Evolutionary conservation across 2,329 filamentous ascomycete species (phyloP), one percentile per base, ranked within the genome.

Genomic region (Mycosphaerella arachidis): DNA sequence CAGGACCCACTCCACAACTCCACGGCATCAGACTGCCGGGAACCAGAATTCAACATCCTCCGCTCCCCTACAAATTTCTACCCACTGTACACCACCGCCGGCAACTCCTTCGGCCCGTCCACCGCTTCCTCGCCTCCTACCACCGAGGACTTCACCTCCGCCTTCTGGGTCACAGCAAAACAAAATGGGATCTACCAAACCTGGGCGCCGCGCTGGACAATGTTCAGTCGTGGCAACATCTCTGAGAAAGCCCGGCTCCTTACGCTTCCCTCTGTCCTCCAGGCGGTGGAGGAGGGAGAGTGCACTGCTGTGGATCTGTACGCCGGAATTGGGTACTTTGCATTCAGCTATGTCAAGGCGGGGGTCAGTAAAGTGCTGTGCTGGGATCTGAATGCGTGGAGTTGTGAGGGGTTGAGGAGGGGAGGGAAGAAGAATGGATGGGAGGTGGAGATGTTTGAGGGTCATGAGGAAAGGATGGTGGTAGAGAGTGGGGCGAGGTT

Each of bases 171-270:
- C 0, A 83, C 81, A 12, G 87, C 88, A 4, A 84, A 82, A 55
- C 92, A 96, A 72, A 81, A 84, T 59, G 89, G 88, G 2, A 89
- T 97, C 59, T 76, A 79, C 37, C 93, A 97, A 77, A 87, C 83
- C 1, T 97, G 92, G 92, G 89, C 92, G 0, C 93, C 93, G 13
- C 76, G 87, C 0, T 92, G 91, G 81, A 96, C 92, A 29, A 97
- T 97, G 92, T 97, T 97, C 73, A 92, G 88, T 63, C 84, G 92
- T 1, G 92, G 93, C 3, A 97, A 97, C 74, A 80, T 97, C 60
- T 89, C 86, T 54, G 93, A 97, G 75, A 97, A 97, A 73, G 86
- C 89, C 0, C 81, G 93, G 12, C 75, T 97, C 1, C 75, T 96
- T 4, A 72, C 72, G 0, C 65, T 82, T 1, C 72, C 76, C 7